Base-by-base conservation (phyloP, 2,329 filamentous ascomycete species). In the Atkinsonella texensis region DNA sequence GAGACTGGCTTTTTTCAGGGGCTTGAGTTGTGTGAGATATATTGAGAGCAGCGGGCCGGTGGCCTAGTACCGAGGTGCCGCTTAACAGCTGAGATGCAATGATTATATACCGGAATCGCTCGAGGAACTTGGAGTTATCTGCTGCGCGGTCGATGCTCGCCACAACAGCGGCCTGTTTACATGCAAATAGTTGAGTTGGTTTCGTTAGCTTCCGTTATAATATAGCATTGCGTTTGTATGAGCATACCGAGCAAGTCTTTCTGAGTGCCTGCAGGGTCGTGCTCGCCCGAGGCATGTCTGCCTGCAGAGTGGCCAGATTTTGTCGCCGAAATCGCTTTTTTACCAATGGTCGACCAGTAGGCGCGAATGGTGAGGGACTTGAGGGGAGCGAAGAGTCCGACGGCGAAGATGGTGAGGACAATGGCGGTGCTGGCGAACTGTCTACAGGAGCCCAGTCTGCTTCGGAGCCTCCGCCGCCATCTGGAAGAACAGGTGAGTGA, bases 41-140 rank as follows among this genome's bases (percentile, higher is more conserved):
- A 18, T 53, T 58, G 6, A 56, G 52, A 33, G 56, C 56, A 4
- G 61, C 53, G 13, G 60, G 62, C 15, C 61, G 62, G 53, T 68
- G 63, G 47, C 68, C 62, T 15, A 66, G 52, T 41, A 78, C 80
- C 4, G 79, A 76, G 58, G 85, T 79, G 41, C 85, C 85, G 61
- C 81, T 89, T 41, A 96, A 74, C 13, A 96, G 77, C 65, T 95
- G 89, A 20, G 90, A 96, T 48, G 89, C 89, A 62, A 96, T 86
- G 57, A 96, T 87, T 20, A 87, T 85, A 69, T 96, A 96, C 56
- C 90, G 86, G 62, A 96, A 96, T 63, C 89, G 86, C 68, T 96
- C 90, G 53, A 95, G 76, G 62, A 96, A 95, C 58, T 83, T 84
- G 58, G 84, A 78, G 63, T 90, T 94, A 60, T 95, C 89, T 59